phyloP scores from a whole-genome alignment of 345 rosid species.

The Brassica juncea region DNA sequence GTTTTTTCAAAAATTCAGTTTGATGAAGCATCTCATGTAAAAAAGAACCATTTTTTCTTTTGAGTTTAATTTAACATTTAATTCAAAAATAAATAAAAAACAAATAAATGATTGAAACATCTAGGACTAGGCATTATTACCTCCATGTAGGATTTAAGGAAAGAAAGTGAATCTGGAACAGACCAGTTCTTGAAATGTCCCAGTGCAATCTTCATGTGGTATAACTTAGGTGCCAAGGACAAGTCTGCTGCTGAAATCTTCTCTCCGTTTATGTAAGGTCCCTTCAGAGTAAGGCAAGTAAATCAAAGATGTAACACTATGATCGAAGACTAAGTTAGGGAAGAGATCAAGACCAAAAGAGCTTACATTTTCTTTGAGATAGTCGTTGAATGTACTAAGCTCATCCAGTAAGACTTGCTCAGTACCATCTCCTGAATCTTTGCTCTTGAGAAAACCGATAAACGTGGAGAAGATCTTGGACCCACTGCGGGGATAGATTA shows the following conservation, averaged over 20 bases:
- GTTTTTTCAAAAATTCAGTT: too few relatives aligned
- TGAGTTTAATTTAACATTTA: too few relatives aligned
- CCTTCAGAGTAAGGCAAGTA: slow-evolving; percentile 46
- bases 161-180: slow-evolving; percentile 76
- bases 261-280: slow-evolving; percentile 84
- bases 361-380: slow-evolving; percentile 67
- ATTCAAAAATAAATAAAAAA: too few relatives aligned
- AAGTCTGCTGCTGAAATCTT: slow-evolving; percentile 85
- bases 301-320: background rate
- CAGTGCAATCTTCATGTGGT: slow-evolving; percentile 83
- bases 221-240: slow-evolving; percentile 73
- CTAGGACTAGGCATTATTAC: slow-evolving; percentile 49
- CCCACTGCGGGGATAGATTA: slow-evolving; percentile 54
- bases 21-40: too few relatives aligned
- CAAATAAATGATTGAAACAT: slow-evolving; percentile 4
- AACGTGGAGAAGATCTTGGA: slow-evolving; percentile 87
- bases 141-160: slow-evolving; percentile 73
- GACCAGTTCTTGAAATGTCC: slow-evolving; percentile 88
- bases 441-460: slow-evolving; percentile 90
- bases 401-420: slow-evolving; percentile 74
- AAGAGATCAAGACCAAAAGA: slow-evolving; percentile 22
- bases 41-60: too few relatives aligned
- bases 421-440: slow-evolving; percentile 78
- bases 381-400: slow-evolving; percentile 62
- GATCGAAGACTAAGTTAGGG: slow-evolving; percentile 6